phyloP scores from a whole-genome alignment of 1,284 basidiomycete genomes.

The Pseudomicrostroma phylloplanum region DNA sequence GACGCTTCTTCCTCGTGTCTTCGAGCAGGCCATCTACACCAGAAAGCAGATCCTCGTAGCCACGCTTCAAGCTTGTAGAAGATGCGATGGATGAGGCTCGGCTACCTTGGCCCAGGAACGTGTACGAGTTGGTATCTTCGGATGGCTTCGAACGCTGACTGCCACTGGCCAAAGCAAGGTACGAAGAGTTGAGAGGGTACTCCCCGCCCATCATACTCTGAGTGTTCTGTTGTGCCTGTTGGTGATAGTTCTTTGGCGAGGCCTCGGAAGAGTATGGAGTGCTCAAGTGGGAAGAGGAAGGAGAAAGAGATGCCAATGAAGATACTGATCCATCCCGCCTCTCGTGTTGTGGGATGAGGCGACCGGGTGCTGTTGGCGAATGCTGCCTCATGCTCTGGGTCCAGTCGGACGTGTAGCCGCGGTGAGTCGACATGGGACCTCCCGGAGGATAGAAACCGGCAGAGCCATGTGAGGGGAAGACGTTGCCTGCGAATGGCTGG shows the following conservation, averaged over 20 bases:
- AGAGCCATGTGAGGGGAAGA: too few species aligned
- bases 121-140: slow-evolving; percentile 38
- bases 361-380: not conserved
- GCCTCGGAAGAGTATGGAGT: not conserved
- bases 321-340: not conserved
- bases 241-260: not conserved
- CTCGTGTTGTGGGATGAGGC: not conserved
- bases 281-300: not conserved
- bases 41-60: slow-evolving; percentile 17
- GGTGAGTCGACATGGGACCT: too few species aligned
- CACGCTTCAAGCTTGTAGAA: slow-evolving; percentile 21
- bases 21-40: slow-evolving; percentile 36
- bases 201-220: not conserved
- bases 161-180: slow-evolving; percentile 26
- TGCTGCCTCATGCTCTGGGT: not conserved
- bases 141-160: slow-evolving; percentile 21
- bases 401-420: too few species aligned
- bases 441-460: too few species aligned
- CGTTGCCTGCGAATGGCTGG: too few species aligned
- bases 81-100: not conserved
- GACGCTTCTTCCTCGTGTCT: slow-evolving; percentile 31
- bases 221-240: slow-evolving; percentile 12
- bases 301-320: not conserved
- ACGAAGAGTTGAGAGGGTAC: slow-evolving; percentile 13
- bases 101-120: slow-evolving; percentile 33